phyloP scores from a whole-genome alignment of 2,329 filamentous ascomycete genomes.

The Lecanicillium sp. region DNA sequence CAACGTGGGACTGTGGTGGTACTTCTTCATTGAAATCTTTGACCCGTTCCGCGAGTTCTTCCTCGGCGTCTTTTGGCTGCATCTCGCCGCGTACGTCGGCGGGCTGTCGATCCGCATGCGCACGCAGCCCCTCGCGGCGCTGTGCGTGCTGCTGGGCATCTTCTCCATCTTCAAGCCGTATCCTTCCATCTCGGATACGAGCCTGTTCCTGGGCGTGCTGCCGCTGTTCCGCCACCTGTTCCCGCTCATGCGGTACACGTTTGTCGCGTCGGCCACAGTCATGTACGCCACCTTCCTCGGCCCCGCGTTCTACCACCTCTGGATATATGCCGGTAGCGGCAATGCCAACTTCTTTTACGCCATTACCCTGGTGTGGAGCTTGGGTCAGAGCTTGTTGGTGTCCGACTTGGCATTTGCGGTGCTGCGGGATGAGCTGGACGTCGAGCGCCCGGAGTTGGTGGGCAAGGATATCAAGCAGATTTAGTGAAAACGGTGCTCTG shows the following conservation, averaged over 20 bases:
- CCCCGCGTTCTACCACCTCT: conserved; percentile 91
- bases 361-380: conserved; percentile 95
- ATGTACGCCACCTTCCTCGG: conserved; percentile 85
- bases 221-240: conserved; percentile 88
- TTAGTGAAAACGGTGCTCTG: too few relatives aligned
- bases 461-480: conserved; percentile 85
- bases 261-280: conserved; percentile 73
- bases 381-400: conserved; percentile 79
- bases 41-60: conserved; percentile 97
- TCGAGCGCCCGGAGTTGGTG: conserved; percentile 80
- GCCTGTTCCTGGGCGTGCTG: conserved; percentile 74
- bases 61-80: conserved; percentile 95
- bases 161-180: conserved; percentile 97
- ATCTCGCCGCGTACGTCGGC: conserved; percentile 82
- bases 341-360: conserved; percentile 99
- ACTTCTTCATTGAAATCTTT: conserved; percentile 99
- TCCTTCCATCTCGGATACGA: conserved; percentile 84
- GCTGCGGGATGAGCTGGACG: conserved; percentile 87
- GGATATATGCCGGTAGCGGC: conserved; percentile 96
- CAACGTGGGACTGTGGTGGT: conserved; percentile 98
- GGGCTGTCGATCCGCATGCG: conserved; percentile 78
- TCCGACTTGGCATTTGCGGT: conserved; percentile 85
- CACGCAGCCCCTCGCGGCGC: conserved; percentile 76
- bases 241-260: conserved; percentile 88
- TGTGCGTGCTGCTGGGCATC: conserved; percentile 78